Conservation (phyloP, 2,329 filamentous ascomycete species). For the Cadophora malorum region DNA sequence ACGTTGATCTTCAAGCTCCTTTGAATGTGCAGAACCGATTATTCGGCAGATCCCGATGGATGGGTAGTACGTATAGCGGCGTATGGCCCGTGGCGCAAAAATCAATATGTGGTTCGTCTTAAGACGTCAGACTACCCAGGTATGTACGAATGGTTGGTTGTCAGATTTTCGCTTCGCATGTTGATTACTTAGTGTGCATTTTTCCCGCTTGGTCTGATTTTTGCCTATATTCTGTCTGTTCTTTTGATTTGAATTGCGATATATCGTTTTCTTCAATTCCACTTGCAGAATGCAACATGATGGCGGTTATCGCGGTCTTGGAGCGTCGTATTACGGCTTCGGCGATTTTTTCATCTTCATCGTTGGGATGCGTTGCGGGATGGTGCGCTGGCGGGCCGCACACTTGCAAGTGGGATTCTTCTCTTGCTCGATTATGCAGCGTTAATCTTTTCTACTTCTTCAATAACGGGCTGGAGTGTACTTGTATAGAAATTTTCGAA, state of each 20-base stretch:
- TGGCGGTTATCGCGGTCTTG: slow-evolving; percentile 12
- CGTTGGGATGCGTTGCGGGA: not conserved
- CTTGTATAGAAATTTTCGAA: no score
- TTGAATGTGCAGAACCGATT: not conserved
- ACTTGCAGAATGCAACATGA: not conserved
- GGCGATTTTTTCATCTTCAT: not conserved
- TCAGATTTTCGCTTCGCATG: slow-evolving; percentile 1
- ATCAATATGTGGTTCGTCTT: slow-evolving; percentile 18
- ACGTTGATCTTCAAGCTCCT: not conserved
- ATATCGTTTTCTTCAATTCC: not conserved
- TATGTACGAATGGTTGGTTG: not conserved
- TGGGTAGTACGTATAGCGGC: not conserved
- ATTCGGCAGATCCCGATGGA: slow-evolving; percentile 13
- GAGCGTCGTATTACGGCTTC: not conserved
- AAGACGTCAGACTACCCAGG: not conserved
- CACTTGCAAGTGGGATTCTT: not conserved
- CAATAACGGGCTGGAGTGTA: not conserved
- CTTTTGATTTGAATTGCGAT: not conserved
- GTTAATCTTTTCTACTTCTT: not conserved
- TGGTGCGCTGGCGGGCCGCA: not conserved
- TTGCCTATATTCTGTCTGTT: not conserved
- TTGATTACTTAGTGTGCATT: not conserved
- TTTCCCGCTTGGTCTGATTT: not conserved
- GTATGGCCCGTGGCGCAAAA: slow-evolving; percentile 25
- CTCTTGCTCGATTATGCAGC: not conserved